Conservation (phyloP, 2,329 filamentous ascomycete species). For the Aureobasidium sp. region DNA sequence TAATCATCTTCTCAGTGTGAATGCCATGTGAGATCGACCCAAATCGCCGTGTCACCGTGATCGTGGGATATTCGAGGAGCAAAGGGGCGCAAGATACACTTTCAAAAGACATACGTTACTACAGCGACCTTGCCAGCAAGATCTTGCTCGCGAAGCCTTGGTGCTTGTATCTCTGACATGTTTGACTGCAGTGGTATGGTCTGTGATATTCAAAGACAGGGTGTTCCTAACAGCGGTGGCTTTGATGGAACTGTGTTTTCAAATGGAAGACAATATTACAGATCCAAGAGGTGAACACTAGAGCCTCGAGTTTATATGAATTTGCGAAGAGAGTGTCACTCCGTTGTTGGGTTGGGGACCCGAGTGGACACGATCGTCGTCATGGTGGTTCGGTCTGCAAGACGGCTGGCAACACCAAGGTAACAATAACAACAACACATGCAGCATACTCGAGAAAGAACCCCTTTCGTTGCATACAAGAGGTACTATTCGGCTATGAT, state of each 20-base stretch:
- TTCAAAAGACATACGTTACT: slow-evolving; percentile 21
- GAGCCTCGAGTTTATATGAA: neutral
- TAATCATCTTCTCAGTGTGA: too few relatives aligned
- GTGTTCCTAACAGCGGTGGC: neutral
- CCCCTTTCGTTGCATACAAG: too few relatives aligned
- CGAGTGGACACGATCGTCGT: neutral
- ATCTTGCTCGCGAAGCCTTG: slow-evolving; percentile 19
- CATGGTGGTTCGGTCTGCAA: neutral
- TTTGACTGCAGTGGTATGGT: neutral
- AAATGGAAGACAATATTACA: neutral
- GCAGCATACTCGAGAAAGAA: neutral
- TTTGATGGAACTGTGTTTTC: neutral
- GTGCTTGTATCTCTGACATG: neutral
- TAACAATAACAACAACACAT: neutral
- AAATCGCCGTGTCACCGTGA: too few relatives aligned
- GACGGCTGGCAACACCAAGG: neutral
- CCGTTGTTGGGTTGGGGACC: neutral
- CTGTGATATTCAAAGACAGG: neutral
- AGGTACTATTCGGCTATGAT: too few relatives aligned
- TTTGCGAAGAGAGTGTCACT: too few relatives aligned
- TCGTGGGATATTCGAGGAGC: neutral
- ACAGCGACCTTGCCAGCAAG: slow-evolving; percentile 24
- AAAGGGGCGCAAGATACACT: neutral
- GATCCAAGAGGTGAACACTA: neutral
- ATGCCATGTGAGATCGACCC: too few relatives aligned